Base-by-base conservation (phyloP, 768 basidiomycete species). In the Mrakia hoshinonis region DNA sequence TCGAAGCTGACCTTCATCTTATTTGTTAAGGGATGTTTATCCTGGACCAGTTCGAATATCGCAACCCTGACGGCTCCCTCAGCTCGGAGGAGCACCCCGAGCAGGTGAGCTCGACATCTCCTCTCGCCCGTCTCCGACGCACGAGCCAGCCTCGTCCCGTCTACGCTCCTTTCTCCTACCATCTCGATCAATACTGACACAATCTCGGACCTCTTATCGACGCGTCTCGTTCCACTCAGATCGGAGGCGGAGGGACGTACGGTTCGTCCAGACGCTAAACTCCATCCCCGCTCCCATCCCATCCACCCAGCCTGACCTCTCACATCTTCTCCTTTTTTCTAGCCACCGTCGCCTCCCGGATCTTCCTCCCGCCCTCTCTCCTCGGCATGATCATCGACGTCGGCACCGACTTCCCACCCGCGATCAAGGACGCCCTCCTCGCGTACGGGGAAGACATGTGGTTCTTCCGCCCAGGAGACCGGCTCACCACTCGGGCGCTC, bases 381-480 rank as follows among this genome's bases (percentile, higher is more conserved):
- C 26, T 93, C 39, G 90, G 90, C 22, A 92, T 92, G 90, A 84
- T 95, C 67, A 80, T 96, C 54, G 92, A 95, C 80, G 83, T 82
- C 78, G 92, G 93, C 11, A 67, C 81, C 63, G 91, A 94, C 78
- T 93, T 92, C 76, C 87, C 89, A 29, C 73, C 76, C 15, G 74
- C 81, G 26, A 84, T 91, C 36, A 83, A 87, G 76, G 75, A 80
- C 22, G 81, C 80, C 64, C 82, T 92, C 3, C 79, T 85, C 47
- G 76, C 80, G 12, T 91, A 87, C 77, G 92, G 92, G 0, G 55
- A 79, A 39, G 85, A 87, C 60, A 88, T 91, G 84, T 94, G 91
- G 89, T 78, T 85, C 47, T 91, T 87, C 75, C 83, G 92, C 72
- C 83, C 87, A 70, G 77, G 82, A 1, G 79, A 82, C 64, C 77